A percentile compares a stretch with the other conserved stretches of the same genome.
Conservation (phyloP, 208 protist species). For the Balamuthia mandrillaris region DNA sequence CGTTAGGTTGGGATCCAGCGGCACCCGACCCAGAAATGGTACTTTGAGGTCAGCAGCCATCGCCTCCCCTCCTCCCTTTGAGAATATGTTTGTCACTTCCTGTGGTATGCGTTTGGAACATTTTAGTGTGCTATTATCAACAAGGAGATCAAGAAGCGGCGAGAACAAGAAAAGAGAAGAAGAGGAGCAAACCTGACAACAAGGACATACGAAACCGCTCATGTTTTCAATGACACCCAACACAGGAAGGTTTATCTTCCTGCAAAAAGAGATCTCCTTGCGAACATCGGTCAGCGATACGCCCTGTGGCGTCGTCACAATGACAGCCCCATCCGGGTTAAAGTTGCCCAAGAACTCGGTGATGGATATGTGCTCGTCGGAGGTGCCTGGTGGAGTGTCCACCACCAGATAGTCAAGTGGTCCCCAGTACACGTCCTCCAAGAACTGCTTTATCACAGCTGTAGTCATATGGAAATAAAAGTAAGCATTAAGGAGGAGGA, state of each 20-base stretch:
- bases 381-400: conserved; percentile 99
- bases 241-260: conserved; percentile 26
- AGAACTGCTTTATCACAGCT: conserved; percentile 97
- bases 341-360: conserved; percentile 74
- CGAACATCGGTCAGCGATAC: neutral
- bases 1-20: conserved; percentile 71
- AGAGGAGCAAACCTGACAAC: neutral
- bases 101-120: no score
- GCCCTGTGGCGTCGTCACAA: conserved; percentile 90
- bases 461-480: neutral
- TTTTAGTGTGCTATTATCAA: no score
- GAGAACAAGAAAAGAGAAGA: neutral
- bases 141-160: no score
- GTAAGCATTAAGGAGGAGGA: neutral
- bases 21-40: conserved; percentile 67
- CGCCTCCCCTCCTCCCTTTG: conserved; percentile 16
- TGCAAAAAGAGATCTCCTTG: conserved; percentile 42
- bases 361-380: conserved; percentile 97
- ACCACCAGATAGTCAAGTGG: conserved; percentile 96
- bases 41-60: neutral
- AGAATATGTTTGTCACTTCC: conserved; percentile 31
- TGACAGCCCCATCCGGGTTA: conserved; percentile 46
- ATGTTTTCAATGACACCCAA: conserved; percentile 54
- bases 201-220: conserved; percentile 48
- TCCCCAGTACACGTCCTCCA: conserved; percentile 96